A percentile compares a stretch with the other conserved stretches of the same genome.
phyloP scores from a whole-genome alignment of 441 rosid genomes.

The Adansonia madagascariensis region DNA sequence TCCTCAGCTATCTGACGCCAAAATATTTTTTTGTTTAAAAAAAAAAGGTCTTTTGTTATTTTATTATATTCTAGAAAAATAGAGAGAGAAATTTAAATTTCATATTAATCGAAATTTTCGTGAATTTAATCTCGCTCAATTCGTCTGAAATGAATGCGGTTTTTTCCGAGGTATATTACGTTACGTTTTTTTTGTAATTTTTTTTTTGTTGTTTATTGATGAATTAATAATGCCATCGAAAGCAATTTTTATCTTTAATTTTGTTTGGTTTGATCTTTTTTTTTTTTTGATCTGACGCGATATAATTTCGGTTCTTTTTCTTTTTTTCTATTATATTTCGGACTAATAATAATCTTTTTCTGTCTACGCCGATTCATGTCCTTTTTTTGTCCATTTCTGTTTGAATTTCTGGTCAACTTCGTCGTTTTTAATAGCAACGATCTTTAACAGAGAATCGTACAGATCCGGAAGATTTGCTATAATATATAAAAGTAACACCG shows the following conservation, averaged over 20 bases:
- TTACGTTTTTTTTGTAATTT: not conserved
- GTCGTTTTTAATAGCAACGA: constrained; percentile 18
- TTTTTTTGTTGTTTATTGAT: not conserved
- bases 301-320: not conserved
- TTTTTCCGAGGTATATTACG: constrained; percentile 13
- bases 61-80: not conserved
- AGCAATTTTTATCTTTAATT: not conserved
- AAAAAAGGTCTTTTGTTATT: not conserved
- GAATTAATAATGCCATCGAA: not conserved
- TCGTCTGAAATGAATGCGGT: constrained; percentile 22
- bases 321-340: no score
- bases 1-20: constrained; percentile 22
- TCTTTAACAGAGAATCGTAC: not conserved
- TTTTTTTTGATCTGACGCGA: constrained; percentile 3
- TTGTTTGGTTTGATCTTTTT: not conserved
- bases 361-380: constrained; percentile 5
- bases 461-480: constrained; percentile 20
- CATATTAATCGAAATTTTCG: not conserved
- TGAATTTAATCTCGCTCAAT: constrained; percentile 5
- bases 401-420: constrained; percentile 16
- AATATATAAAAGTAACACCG: not conserved
- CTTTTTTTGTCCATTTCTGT: not conserved
- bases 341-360: not conserved
- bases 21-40: not conserved
- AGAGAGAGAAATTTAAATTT: constrained; percentile 17